Percentiles rank a stretch among this genome's conserved stretches.
These are phyloP conservation scores for Beta corolliflora DNA, from an alignment of 179 eudicot species.

Conservation along the genomic window DNA sequence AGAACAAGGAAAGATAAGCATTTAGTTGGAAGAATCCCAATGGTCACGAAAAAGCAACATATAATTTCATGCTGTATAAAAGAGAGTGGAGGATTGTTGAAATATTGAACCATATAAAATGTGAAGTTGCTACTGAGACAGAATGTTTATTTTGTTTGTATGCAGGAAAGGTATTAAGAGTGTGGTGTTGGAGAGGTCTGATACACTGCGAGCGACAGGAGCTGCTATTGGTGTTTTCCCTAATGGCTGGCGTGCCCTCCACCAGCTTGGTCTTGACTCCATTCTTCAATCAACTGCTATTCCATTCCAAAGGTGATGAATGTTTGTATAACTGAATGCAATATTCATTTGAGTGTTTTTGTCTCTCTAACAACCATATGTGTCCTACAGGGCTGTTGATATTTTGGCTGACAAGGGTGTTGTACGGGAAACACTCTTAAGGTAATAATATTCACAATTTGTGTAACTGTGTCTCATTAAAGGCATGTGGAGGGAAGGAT, in stretches of 20 bases:
- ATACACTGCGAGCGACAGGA: constrained; percentile 22
- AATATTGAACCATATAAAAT: neutral
- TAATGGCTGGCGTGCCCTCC: constrained; percentile 41
- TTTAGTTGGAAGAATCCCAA: constrained; percentile 44
- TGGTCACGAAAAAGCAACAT: neutral
- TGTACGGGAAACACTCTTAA: no score
- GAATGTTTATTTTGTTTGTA: neutral
- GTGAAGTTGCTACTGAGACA: neutral
- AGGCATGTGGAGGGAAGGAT: neutral
- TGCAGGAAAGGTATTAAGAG: constrained; percentile 38
- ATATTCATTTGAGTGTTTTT: neutral
- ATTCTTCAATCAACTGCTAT: constrained; percentile 28
- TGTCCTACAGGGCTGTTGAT: constrained; percentile 26
- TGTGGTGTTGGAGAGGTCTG: constrained; percentile 36
- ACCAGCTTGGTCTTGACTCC: constrained; percentile 32
- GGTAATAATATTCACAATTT: constrained; percentile 10
- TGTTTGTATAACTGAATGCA: no score
- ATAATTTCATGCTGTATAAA: neutral
- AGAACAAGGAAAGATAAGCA: constrained; percentile 32
- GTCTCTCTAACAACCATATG: neutral
- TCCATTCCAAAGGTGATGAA: constrained; percentile 19
- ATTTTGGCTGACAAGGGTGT: no score
- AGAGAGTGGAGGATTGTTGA: neutral
- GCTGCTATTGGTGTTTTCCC: constrained; percentile 28
- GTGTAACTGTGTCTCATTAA: neutral